phyloP scores from a whole-genome alignment of 805 yeast species.

The Pichia nakasei region DNA sequence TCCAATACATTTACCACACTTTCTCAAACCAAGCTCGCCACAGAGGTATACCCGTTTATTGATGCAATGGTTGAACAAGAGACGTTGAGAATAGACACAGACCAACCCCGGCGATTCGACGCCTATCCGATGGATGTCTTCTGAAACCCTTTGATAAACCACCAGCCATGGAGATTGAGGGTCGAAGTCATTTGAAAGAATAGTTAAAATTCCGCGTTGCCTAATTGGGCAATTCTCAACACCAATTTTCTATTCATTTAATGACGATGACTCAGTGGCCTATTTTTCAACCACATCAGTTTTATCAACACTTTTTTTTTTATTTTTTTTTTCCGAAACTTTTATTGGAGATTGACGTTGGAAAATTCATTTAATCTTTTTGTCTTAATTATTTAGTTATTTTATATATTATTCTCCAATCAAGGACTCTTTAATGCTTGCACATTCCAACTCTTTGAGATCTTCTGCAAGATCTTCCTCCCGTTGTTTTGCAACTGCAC shows the following conservation, averaged over 20 bases:
- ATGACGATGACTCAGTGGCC: background rate
- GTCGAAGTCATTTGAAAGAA: background rate
- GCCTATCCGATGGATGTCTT: conserved; percentile 2
- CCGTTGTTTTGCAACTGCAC: conserved; percentile 21
- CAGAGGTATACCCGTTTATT: conserved; percentile 22
- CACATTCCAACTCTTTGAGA: conserved; percentile 5
- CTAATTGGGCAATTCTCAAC: conserved; percentile 1
- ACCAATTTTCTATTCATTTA: background rate
- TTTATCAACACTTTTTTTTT: background rate
- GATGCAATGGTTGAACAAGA: conserved; percentile 21
- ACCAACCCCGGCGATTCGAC: conserved; percentile 4
- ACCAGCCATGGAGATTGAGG: background rate
- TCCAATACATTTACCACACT: conserved; percentile 17
- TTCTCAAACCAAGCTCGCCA: conserved; percentile 8
- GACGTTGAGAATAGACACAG: background rate
- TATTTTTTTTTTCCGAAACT: too few relatives aligned
- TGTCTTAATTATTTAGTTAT: background rate
- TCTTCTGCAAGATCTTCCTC: conserved; percentile 1
- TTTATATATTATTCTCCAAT: background rate
- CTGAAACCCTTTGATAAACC: too few relatives aligned
- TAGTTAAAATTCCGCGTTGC: background rate
- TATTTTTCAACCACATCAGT: too few relatives aligned
- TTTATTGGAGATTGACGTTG: too few relatives aligned
- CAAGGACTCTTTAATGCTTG: too few relatives aligned
- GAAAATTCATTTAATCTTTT: background rate